Evolutionary conservation across 1,284 basidiomycete species (phyloP).

Genomic region (Puccinia coronata): DNA sequence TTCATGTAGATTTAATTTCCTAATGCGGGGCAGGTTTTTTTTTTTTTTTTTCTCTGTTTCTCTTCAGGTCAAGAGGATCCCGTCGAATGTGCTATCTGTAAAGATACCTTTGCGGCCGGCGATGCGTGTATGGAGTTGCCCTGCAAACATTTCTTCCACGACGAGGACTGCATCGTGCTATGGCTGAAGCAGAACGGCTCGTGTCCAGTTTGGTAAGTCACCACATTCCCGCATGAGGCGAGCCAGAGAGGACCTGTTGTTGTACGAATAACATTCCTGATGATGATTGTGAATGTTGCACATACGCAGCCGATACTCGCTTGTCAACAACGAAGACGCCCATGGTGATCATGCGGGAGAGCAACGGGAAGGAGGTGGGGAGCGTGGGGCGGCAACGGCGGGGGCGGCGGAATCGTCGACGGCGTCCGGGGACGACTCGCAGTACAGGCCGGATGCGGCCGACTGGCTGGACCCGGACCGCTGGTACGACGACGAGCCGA

Average conservation of each 20-base stretch:
- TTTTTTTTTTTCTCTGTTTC: slow-evolving; percentile 44
- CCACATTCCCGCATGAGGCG: slow-evolving; percentile 19
- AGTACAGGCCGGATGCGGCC: neutral
- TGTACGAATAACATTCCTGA: neutral
- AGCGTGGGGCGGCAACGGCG: neutral
- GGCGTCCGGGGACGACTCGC: neutral
- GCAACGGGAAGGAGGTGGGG: neutral
- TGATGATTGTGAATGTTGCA: neutral
- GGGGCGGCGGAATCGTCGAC: slow-evolving; percentile 9
- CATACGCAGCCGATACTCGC: slow-evolving; percentile 24
- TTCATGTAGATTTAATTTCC: neutral
- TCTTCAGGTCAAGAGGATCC: slow-evolving; percentile 61
- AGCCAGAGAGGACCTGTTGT: too few relatives aligned
- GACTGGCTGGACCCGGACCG: neutral
- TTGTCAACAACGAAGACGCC: slow-evolving; percentile 15
- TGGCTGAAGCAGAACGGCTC: slow-evolving; percentile 81
- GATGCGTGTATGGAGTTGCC: slow-evolving; percentile 66
- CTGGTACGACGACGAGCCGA: neutral
- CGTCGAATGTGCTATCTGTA: slow-evolving; percentile 59
- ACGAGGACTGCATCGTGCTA: slow-evolving; percentile 72
- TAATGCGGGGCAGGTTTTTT: too few relatives aligned
- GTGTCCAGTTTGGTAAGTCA: slow-evolving; percentile 78
- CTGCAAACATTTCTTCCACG: slow-evolving; percentile 76
- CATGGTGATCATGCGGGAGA: neutral
- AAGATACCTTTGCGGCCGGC: slow-evolving; percentile 53